Conservation (phyloP, 75 land plant species). For the Sequoiadendron giganteum region DNA sequence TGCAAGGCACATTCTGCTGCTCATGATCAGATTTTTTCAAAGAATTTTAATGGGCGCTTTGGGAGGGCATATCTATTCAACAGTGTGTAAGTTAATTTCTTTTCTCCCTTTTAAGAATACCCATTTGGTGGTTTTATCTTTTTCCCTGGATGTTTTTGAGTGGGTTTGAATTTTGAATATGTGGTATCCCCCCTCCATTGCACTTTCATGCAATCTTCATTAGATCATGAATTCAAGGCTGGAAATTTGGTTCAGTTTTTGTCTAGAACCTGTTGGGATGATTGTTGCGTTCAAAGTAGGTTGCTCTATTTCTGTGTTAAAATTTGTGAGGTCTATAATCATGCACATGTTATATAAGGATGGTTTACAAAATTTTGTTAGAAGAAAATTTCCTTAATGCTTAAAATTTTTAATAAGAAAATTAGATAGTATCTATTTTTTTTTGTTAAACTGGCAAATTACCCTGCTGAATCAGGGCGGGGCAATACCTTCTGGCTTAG, state of each 20-base stretch:
- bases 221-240: not conserved
- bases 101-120: not conserved
- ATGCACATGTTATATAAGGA: not conserved
- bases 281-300: not conserved
- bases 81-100: slow-evolving; percentile 32
- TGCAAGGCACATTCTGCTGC: slow-evolving; percentile 62
- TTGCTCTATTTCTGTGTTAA: not conserved
- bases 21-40: slow-evolving; percentile 46
- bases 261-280: not conserved
- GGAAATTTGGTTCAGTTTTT: not conserved
- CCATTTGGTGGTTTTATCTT: not conserved
- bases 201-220: not conserved
- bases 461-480: not conserved
- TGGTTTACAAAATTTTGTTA: not conserved
- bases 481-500: not conserved
- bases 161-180: not conserved
- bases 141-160: not conserved
- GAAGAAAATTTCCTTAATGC: not conserved
- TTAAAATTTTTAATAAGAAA: not conserved
- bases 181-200: not conserved
- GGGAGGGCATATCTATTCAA: slow-evolving; percentile 67
- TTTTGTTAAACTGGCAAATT: not conserved
- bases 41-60: slow-evolving; percentile 56
- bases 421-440: not conserved
- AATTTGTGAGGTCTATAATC: not conserved